Evolutionary conservation across 441 rosid species (phyloP), one percentile per base, ranked within the genome.

Genomic region (Populus hybrid): DNA sequence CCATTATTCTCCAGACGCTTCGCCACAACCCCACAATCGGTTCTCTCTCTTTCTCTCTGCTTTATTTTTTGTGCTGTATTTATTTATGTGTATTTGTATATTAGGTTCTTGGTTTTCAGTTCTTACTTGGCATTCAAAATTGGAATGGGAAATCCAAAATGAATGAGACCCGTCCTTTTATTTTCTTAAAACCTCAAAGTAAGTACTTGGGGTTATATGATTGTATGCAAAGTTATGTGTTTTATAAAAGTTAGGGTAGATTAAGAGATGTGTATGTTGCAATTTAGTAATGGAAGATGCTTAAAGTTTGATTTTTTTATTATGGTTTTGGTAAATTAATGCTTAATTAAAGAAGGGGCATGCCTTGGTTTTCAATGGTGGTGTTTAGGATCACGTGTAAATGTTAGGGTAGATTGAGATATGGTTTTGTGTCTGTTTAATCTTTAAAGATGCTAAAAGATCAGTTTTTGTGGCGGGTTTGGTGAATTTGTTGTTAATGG

Each of bases 1-100:
- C 67, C 38, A 26, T 65, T 30, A 38, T 11, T 34, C 35, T 77
- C 50, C 18, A 23, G 5, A n/a, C 65, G 2, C 26, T 18, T 23
- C 63, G 61, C 9, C 79, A n/a, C 71, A 12, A 24, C 8, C 69
- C 69, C n/a, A 36, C 69, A 34, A 59, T 77, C 46, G 79, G 79
- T 63, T 77, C 16, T 68, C 21, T 23, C 3, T 35, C 38, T 35
- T 35, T 35, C 8, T 5, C 8, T 35, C 38, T 35, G 8, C 6
- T 35, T 5, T 35, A 35, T 5, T 35, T 5, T 53, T 53, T 16
- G 18, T 18, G 8, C 32, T 30, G 32, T 30, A 30, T 30, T 30
- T 30, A 30, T 30, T 30, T 30, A 30, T 30, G 32, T 30, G 32
- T 30, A 30, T 30, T 30, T 30, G 32, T 30, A 30, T 30, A 30